Evolutionary conservation across 2,329 filamentous ascomycete species (phyloP).

Genomic region (Elsinoe batatas): DNA sequence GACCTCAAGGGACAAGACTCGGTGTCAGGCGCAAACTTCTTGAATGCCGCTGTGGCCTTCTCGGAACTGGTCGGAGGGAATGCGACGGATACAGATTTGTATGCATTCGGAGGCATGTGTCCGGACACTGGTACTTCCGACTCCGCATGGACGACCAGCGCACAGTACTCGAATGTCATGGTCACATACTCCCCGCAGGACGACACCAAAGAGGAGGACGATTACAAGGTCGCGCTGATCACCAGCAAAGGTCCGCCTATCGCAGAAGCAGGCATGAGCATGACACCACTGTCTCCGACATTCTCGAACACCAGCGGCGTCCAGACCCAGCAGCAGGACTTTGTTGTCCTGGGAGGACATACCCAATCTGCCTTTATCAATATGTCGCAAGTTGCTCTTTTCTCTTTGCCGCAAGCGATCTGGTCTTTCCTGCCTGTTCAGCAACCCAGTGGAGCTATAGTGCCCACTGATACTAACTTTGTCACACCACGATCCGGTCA

Average conservation of each 20-base stretch:
- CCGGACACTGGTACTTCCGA: constrained; percentile 39
- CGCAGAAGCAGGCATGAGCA: constrained; percentile 75
- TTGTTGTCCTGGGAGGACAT: constrained; percentile 77
- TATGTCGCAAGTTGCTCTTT: constrained; percentile 83
- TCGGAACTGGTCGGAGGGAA: constrained; percentile 49
- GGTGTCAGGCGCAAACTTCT: constrained; percentile 43
- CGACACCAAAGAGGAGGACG: constrained; percentile 28
- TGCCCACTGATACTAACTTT: constrained; percentile 43
- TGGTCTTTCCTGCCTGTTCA: constrained; percentile 75
- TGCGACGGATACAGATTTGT: constrained; percentile 49
- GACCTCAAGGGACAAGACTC: constrained; percentile 22
- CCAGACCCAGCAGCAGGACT: constrained; percentile 64
- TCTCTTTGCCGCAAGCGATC: constrained; percentile 72
- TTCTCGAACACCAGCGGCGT: constrained; percentile 50
- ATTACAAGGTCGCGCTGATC: constrained; percentile 39
- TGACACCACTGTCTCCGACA: constrained; percentile 63
- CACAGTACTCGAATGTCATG: constrained; percentile 75
- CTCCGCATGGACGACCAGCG: constrained; percentile 54
- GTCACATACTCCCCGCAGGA: constrained; percentile 49
- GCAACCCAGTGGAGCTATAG: constrained; percentile 33
- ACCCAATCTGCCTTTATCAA: constrained; percentile 79
- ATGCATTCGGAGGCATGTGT: constrained; percentile 88
- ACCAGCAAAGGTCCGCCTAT: constrained; percentile 55
- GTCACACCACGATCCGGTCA: constrained; percentile 84
- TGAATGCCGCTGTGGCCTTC: constrained; percentile 56